Conservation (phyloP, 1,284 basidiomycete genomes). For the Hemileia vastatrix region DNA sequence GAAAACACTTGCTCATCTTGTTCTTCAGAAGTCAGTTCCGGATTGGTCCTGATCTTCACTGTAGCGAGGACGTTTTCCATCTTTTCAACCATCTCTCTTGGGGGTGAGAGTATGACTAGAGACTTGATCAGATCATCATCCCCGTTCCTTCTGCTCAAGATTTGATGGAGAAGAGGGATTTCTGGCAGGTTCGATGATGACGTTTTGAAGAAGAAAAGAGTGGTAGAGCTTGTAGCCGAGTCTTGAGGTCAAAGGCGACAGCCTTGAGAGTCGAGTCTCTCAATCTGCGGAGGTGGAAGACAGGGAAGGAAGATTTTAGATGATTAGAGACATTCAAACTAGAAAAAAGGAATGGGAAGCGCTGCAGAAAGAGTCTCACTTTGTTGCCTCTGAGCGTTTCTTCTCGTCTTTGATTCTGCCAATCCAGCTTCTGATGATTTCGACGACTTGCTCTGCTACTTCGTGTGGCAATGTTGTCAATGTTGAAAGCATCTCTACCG, state of each 20-base stretch:
- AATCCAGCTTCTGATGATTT: not conserved
- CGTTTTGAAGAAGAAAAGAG: too few species aligned
- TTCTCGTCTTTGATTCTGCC: not conserved
- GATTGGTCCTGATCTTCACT: not conserved
- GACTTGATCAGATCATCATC: not conserved
- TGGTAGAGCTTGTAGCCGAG: too few species aligned
- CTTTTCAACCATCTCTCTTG: not conserved
- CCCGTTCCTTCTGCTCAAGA: not conserved
- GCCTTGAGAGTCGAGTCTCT: too few species aligned
- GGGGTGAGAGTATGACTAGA: not conserved
- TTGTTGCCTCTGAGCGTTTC: not conserved
- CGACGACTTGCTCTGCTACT: not conserved
- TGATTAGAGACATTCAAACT: not conserved
- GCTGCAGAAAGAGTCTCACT: not conserved
- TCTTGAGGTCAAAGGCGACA: too few species aligned
- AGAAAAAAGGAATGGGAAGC: not conserved
- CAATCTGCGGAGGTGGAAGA: too few species aligned
- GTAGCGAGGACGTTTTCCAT: too few species aligned
- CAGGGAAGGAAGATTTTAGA: not conserved
- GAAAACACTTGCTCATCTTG: too few species aligned
- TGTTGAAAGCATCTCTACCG: not conserved
- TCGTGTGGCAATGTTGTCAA: not conserved
- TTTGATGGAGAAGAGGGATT: not conserved
- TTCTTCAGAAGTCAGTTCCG: not conserved
- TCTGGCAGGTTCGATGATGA: too few species aligned